phyloP scores from a whole-genome alignment of 164 flowering plant genomes.

The Brasenia schreberi region DNA sequence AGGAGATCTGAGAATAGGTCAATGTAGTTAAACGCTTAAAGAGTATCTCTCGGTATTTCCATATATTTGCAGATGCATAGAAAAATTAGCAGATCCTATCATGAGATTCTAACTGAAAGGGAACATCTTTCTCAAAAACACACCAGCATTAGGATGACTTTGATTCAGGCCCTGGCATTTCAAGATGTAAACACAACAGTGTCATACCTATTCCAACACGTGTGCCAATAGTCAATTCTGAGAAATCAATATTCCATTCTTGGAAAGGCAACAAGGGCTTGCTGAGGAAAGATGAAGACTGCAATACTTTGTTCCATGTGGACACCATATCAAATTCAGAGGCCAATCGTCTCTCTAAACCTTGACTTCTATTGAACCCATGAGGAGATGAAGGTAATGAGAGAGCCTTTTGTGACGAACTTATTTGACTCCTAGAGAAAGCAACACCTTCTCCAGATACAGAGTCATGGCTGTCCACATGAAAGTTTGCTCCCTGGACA shows the following conservation, averaged over 20 bases:
- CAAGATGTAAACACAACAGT: too few species aligned
- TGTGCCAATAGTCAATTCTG: slow-evolving; percentile 85
- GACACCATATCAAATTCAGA: slow-evolving; percentile 35
- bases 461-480: slow-evolving; percentile 27
- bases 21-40: too few species aligned
- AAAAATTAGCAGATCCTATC: too few species aligned
- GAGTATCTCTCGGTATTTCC: too few species aligned
- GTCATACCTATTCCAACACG: slow-evolving; percentile 93
- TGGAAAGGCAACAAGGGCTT: slow-evolving; percentile 66
- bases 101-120: too few species aligned
- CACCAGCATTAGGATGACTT: too few species aligned
- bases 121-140: too few species aligned
- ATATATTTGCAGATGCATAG: too few species aligned
- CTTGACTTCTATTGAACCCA: slow-evolving; percentile 33
- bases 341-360: slow-evolving; percentile 31
- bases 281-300: slow-evolving; percentile 46
- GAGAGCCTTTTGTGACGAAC: slow-evolving; percentile 57
- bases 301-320: slow-evolving; percentile 72
- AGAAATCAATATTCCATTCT: slow-evolving; percentile 93
- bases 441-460: slow-evolving; percentile 36
- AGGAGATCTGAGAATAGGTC: too few species aligned
- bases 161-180: too few species aligned
- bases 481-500: slow-evolving; percentile 39
- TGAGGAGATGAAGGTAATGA: slow-evolving; percentile 96
- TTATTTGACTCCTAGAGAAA: slow-evolving; percentile 28